These are phyloP conservation scores for Lasiosphaeriaceae sp. DNA, from an alignment of 495 filamentous ascomycete species.

Conservation along the genomic window DNA sequence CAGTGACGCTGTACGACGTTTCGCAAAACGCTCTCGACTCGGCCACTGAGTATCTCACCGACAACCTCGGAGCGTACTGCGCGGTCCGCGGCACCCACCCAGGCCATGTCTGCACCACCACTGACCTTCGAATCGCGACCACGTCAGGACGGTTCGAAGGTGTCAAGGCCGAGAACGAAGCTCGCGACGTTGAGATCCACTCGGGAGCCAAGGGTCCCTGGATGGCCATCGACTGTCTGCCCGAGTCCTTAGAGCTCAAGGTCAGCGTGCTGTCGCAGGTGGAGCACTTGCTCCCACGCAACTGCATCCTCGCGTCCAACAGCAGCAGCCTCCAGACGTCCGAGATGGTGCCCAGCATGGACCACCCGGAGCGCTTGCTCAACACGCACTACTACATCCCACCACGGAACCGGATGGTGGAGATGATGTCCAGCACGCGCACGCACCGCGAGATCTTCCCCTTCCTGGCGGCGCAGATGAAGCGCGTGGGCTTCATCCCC, in stretches of 20 bases:
- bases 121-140: conserved; percentile 25
- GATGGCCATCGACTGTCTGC: conserved; percentile 57
- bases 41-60: conserved; percentile 31
- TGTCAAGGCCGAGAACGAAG: conserved; percentile 5
- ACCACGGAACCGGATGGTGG: conserved; percentile 46
- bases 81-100: conserved; percentile 21
- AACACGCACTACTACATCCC: conserved; percentile 59
- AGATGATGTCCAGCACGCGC: conserved; percentile 53
- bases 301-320: conserved; percentile 53
- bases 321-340: conserved; percentile 46
- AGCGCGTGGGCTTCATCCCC: conserved; percentile 42
- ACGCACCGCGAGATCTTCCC: conserved; percentile 44
- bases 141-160: conserved; percentile 15
- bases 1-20: conserved; percentile 37
- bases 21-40: conserved; percentile 23
- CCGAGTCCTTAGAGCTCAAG: conserved; percentile 52
- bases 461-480: conserved; percentile 39
- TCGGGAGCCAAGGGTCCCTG: conserved; percentile 31
- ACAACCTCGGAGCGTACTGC: conserved; percentile 32
- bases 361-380: conserved; percentile 33
- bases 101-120: conserved; percentile 30
- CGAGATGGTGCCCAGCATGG: conserved; percentile 43
- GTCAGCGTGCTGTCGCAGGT: conserved; percentile 45
- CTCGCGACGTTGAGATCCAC: conserved; percentile 24
- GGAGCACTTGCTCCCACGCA: conserved; percentile 34